phyloP scores from a whole-genome alignment of 2,329 filamentous ascomycete species.

The Cercospora zeina region DNA sequence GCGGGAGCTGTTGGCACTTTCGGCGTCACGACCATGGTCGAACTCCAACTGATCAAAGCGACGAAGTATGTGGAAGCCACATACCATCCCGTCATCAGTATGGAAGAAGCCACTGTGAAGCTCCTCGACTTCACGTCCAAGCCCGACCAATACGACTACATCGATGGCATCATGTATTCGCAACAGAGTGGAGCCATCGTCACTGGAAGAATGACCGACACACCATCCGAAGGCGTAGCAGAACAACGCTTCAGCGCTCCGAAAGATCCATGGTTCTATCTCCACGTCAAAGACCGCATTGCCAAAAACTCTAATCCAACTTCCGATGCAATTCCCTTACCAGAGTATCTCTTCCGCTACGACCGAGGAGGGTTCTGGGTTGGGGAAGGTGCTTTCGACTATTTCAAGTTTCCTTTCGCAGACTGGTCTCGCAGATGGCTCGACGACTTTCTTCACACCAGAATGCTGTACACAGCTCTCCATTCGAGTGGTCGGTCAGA shows the following conservation, averaged over 20 bases:
- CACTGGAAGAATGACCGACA: constrained; percentile 48
- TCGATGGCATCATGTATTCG: constrained; percentile 55
- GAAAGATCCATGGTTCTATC: constrained; percentile 55
- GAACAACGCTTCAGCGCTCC: constrained; percentile 45
- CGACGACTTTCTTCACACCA: constrained; percentile 63
- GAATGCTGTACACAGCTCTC: constrained; percentile 65
- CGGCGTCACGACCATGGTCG: constrained; percentile 63
- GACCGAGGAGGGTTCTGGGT: constrained; percentile 71
- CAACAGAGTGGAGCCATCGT: constrained; percentile 47
- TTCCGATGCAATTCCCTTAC: constrained; percentile 60
- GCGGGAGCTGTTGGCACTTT: constrained; percentile 67
- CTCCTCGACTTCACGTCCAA: constrained; percentile 44
- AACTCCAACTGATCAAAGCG: constrained; percentile 50
- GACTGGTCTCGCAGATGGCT: constrained; percentile 61
- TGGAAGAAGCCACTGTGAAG: constrained; percentile 47
- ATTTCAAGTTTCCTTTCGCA: constrained; percentile 67
- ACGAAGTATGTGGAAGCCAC: constrained; percentile 53
- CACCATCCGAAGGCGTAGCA: constrained; percentile 12
- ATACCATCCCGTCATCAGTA: constrained; percentile 48
- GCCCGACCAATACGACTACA: constrained; percentile 49
- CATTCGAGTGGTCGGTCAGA: constrained; percentile 62
- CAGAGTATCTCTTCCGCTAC: constrained; percentile 70
- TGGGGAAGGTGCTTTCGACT: constrained; percentile 61
- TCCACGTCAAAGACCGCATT: constrained; percentile 46
- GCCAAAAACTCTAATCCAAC: constrained; percentile 43